A percentile compares a stretch with the other conserved stretches of the same genome.
Conservation (phyloP, 106 monocot species). For the Dactylorhiza incarnata region DNA sequence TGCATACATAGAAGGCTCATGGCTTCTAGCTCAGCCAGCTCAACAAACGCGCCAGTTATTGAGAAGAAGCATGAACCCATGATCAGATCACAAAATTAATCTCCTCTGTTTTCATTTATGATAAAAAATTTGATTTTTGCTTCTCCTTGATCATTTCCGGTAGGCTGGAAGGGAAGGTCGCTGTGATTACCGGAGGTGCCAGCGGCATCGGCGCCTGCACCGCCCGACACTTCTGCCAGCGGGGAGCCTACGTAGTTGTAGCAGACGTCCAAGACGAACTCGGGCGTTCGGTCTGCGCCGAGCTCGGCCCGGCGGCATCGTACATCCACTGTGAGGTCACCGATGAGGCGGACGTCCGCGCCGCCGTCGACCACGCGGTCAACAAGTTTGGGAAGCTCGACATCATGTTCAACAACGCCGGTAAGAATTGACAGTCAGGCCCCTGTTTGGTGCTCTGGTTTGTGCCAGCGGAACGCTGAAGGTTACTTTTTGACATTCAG, state of each 20-base stretch:
- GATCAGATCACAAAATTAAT: too few species aligned
- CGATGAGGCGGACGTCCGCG: conserved; percentile 24
- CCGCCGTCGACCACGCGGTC: conserved; percentile 25
- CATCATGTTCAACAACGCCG: conserved; percentile 45
- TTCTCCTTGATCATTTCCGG: too few species aligned
- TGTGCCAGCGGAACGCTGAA: too few species aligned
- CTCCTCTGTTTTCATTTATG: too few species aligned
- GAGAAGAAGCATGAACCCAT: too few species aligned
- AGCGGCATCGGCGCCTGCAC: conserved; percentile 58
- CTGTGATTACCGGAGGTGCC: conserved; percentile 60
- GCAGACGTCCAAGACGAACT: conserved; percentile 47
- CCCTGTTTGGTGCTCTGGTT: too few species aligned
- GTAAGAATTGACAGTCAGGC: not conserved
- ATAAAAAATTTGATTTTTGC: too few species aligned
- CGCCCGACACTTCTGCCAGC: conserved; percentile 33
- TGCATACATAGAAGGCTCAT: too few species aligned
- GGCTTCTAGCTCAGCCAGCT: too few species aligned
- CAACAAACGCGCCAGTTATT: too few species aligned
- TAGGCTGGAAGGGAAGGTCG: conserved; percentile 62
- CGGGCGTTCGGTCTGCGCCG: conserved; percentile 21
- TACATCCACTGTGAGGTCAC: conserved; percentile 43
- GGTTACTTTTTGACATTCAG: too few species aligned
- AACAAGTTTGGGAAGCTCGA: conserved; percentile 26
- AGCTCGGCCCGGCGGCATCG: conserved; percentile 17
- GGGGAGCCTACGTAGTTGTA: conserved; percentile 45